Base-by-base conservation (phyloP, 192 early-diverging fungal species). In the Linnemannia elongata region DNA sequence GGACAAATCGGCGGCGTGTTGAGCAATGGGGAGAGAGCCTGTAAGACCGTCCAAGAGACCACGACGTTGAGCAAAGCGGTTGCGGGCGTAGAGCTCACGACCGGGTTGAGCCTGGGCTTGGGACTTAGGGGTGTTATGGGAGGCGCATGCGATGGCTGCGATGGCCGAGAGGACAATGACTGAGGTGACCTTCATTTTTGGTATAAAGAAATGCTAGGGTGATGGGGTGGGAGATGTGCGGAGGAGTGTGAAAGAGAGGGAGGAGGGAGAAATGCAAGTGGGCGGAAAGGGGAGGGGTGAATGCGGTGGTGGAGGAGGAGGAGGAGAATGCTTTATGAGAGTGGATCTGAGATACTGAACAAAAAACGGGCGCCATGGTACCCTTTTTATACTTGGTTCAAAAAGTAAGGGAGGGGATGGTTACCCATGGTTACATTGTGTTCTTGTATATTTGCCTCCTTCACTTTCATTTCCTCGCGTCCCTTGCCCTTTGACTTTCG, bases 121-220 rank as follows among this genome's bases (percentile, higher is more conserved):
- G 27, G 72, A 27, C 42, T 47, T 27, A 2, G 39, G 13, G n/a
- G 38, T 24, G 20, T n/a, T 33, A 30, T 30, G 60, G 6, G 38
- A 42, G 3, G 75, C 75, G 39, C 57, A 77, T 36, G 57, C 75
- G 5, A 77, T 45, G 27, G 75, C 75, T 24, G 27, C 39, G 17
- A 45, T 60, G 18, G 60, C 41, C 7, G 75, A 77, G 12, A 77
- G 38, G 22, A 77, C 17, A 15, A 77, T 45, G 27, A 35, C 57
- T 38, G 75, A 77, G n/a, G 75, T 36, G 22, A 77, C 41, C 75
- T 45, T 77, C 75, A 77, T 77, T 6, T 2, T 60, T 72, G 70
- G 44, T 44, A 44, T 13, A 12, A 24, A 17, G 33, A 30, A 24
- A 73, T 36, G 4, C 1, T 18, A 73, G 42, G 7, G 24, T n/a